Evolutionary conservation across 2,329 filamentous ascomycete genomes (phyloP).

Genomic region (Paracorniculantispora psalliotae): DNA sequence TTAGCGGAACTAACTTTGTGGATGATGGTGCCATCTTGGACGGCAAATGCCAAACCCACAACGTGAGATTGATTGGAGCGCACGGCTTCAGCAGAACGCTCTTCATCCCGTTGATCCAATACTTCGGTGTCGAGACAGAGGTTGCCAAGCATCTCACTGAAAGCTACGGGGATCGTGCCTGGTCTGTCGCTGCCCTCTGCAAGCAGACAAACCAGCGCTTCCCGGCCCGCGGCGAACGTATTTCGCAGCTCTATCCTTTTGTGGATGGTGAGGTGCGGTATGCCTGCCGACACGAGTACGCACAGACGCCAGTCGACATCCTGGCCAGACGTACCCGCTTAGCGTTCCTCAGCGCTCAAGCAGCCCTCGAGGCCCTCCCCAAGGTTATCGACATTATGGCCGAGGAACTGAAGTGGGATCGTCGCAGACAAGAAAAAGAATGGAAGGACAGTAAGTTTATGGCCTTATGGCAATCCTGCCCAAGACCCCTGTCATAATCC

Average conservation of each 20-base stretch:
- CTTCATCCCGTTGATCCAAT: conserved; percentile 92
- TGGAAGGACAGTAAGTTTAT: conserved; percentile 65
- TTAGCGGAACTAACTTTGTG: conserved; percentile 64
- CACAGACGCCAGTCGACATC: conserved; percentile 84
- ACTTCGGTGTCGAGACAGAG: conserved; percentile 87
- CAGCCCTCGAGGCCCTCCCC: conserved; percentile 79
- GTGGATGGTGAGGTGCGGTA: conserved; percentile 90
- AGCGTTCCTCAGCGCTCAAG: conserved; percentile 88
- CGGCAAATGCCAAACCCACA: conserved; percentile 77
- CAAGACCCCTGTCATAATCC: not conserved
- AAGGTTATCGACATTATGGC: conserved; percentile 85
- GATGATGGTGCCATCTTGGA: conserved; percentile 61
- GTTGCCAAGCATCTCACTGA: conserved; percentile 83
- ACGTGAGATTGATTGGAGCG: conserved; percentile 74
- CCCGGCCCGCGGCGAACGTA: conserved; percentile 75
- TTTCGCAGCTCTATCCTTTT: conserved; percentile 79
- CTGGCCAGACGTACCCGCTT: conserved; percentile 78
- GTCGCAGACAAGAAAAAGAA: conserved; percentile 66
- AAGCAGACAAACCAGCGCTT: conserved; percentile 72
- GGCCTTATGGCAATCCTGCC: not conserved
- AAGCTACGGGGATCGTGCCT: conserved; percentile 88
- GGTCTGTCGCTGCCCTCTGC: conserved; percentile 81
- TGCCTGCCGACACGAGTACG: conserved; percentile 83
- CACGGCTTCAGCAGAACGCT: conserved; percentile 84
- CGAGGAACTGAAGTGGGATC: conserved; percentile 76